Evolutionary conservation across 768 basidiomycete genomes (phyloP).

Genomic region (Infundibulicybe gibba): DNA sequence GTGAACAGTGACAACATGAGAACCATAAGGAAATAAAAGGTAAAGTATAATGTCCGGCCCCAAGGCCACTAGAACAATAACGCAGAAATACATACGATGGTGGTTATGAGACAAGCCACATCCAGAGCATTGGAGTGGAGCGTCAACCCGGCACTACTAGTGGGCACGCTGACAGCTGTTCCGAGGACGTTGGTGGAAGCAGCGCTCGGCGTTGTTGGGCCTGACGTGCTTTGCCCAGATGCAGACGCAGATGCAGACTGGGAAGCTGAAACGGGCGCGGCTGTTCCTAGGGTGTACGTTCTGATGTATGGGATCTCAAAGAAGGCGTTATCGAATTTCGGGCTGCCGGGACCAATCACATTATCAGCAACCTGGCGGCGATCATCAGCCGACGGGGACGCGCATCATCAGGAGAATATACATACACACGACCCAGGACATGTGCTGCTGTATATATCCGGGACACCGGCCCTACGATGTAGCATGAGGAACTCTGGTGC

Average conservation of each 20-base stretch:
- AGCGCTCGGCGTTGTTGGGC: too few species aligned
- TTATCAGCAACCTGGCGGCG: constrained; percentile 31
- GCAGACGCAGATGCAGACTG: neutral
- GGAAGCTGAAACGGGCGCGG: constrained; percentile 7
- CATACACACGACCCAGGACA: constrained; percentile 41
- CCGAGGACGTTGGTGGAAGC: too few species aligned
- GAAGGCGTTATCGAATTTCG: constrained; percentile 46
- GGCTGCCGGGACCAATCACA: constrained; percentile 40
- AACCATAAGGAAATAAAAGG: too few species aligned
- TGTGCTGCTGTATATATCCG: constrained; percentile 34
- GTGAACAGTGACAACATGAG: too few species aligned
- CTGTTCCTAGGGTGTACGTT: constrained; percentile 42
- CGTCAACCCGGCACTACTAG: too few species aligned
- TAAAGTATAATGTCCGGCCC: too few species aligned
- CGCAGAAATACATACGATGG: too few species aligned
- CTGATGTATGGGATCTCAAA: constrained; percentile 61
- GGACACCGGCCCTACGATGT: constrained; percentile 36
- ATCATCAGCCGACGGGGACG: neutral
- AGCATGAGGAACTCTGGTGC: neutral
- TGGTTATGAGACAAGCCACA: too few species aligned
- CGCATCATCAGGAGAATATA: constrained; percentile 1
- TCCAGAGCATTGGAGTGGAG: too few species aligned
- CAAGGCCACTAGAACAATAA: too few species aligned
- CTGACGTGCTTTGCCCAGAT: too few species aligned
- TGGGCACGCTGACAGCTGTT: too few species aligned